Base-by-base conservation (phyloP, 2,329 filamentous ascomycete genomes). In the Fusarium beomiforme region DNA sequence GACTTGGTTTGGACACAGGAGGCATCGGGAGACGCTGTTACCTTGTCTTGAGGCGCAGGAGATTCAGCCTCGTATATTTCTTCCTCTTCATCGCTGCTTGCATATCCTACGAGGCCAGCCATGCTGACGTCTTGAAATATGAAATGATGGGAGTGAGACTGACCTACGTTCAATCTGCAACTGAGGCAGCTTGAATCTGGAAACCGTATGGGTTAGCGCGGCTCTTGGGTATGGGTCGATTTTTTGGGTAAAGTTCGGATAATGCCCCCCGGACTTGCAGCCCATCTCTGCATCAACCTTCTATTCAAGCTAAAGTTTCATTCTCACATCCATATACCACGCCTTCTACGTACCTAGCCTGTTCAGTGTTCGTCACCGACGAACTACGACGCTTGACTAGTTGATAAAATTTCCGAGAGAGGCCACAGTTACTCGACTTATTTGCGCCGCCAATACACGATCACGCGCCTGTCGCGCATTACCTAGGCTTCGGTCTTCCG, bases 61-160 rank as follows among this genome's bases (percentile, higher is more conserved):
- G 72, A 23, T 29, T 75, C 56, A 16, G 50, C 24, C 11, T 60
- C 51, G 13, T 75, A 55, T 6, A 71, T 69, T 5, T 82, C 83
- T 6, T 84, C 82, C 9, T 86, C 85, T 3, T 87, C 86, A 44
- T 86, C 85, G 59, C 85, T 87, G 71, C 86, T 88, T 17, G 81
- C 85, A 67, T 88, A 88, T 36, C 75, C 80, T 11, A 88, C 86
- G 16, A 88, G 81, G 3, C 81, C 84, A 46, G 81, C 81, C 83
- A 85, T 77, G 29, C 53, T 73, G 16, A 42, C 70, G 49, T 31
- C 44, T 55, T n/a, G 42, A 23, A 43, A 39, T 55, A 26, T 29
- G 21, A 39, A 47, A 58, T 51, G 53, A 51, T 42, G 37, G 42
- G 51, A 36, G 36, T 41, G 26, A 69, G 49, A 54, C 34, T 61